A percentile compares a stretch with the other conserved stretches of the same genome.
Evolutionary conservation across 108 stramenopile genomes (phyloP).

Genomic region (Nitzschia sp.): DNA sequence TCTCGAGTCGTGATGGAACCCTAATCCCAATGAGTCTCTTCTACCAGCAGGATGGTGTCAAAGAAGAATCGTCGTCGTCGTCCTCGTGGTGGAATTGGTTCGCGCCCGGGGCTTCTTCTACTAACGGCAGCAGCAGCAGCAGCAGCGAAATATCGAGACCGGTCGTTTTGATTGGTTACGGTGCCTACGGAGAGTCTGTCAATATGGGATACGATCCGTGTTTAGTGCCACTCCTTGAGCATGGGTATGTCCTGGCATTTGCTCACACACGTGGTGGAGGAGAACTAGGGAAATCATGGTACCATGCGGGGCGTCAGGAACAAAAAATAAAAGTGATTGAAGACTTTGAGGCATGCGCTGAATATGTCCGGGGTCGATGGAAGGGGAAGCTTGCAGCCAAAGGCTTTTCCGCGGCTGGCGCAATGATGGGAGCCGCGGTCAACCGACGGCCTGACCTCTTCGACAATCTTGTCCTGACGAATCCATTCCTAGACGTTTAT

Average conservation of each 20-base stretch:
- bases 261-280: slow-evolving; percentile 77
- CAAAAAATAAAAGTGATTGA: slow-evolving; percentile 42
- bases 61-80: not conserved
- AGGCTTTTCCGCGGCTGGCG: slow-evolving; percentile 67
- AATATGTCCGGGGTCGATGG: slow-evolving; percentile 28
- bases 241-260: slow-evolving; percentile 62
- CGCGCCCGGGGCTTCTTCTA: not conserved
- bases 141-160: not conserved
- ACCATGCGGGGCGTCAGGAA: slow-evolving; percentile 37
- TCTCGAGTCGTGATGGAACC: slow-evolving; percentile 40
- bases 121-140: not conserved
- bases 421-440: slow-evolving; percentile 53
- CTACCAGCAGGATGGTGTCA: slow-evolving; percentile 6
- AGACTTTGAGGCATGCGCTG: slow-evolving; percentile 62
- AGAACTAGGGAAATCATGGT: slow-evolving; percentile 63
- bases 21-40: slow-evolving; percentile 42
- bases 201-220: slow-evolving; percentile 50
- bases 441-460: slow-evolving; percentile 44
- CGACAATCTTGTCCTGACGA: slow-evolving; percentile 38
- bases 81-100: slow-evolving; percentile 12
- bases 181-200: slow-evolving; percentile 59
- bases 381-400: slow-evolving; percentile 30
- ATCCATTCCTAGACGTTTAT: slow-evolving; percentile 64
- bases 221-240: slow-evolving; percentile 37
- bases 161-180: slow-evolving; percentile 53